phyloP scores from a whole-genome alignment of 2,329 filamentous ascomycete genomes.

The Talaromyces atroroseus region DNA sequence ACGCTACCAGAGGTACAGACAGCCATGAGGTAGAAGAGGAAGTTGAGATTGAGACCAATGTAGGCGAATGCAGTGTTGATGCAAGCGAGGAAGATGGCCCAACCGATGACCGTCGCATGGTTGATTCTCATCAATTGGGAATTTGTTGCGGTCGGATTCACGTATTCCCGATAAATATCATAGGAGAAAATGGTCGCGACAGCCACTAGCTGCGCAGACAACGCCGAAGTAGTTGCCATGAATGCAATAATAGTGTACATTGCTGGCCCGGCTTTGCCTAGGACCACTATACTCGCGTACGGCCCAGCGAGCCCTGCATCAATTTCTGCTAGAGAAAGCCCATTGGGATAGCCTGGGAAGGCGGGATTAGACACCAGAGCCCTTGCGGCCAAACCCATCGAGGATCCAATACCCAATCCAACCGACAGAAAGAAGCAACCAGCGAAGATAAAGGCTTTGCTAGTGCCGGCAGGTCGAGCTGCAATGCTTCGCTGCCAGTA shows the following conservation, averaged over 20 bases:
- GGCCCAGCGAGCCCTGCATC: constrained; percentile 32
- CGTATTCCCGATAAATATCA: constrained; percentile 48
- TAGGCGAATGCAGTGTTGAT: constrained; percentile 23
- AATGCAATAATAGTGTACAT: constrained; percentile 31
- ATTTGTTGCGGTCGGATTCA: constrained; percentile 42
- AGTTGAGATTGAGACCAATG: constrained; percentile 1
- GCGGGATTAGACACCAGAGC: constrained; percentile 41
- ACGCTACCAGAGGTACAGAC: background rate
- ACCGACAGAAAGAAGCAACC: constrained; percentile 30
- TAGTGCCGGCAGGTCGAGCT: constrained; percentile 35
- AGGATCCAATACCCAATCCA: constrained; percentile 40
- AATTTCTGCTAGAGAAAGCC: constrained; percentile 24
- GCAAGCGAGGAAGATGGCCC: constrained; percentile 43
- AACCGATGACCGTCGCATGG: constrained; percentile 47
- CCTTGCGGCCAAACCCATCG: constrained; percentile 43
- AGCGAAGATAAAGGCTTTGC: constrained; percentile 40
- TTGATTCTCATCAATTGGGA: constrained; percentile 45
- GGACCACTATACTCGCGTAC: constrained; percentile 29
- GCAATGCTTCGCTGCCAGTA: constrained; percentile 45
- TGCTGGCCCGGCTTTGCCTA: constrained; percentile 33
- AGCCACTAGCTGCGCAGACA: constrained; percentile 48
- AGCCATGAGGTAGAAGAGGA: constrained; percentile 1
- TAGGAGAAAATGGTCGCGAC: constrained; percentile 50
- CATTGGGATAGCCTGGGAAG: constrained; percentile 49
- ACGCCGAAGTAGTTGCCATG: constrained; percentile 41